phyloP scores from a whole-genome alignment of 2,329 filamentous ascomycete species.

The Zasmidium citrigriseum region DNA sequence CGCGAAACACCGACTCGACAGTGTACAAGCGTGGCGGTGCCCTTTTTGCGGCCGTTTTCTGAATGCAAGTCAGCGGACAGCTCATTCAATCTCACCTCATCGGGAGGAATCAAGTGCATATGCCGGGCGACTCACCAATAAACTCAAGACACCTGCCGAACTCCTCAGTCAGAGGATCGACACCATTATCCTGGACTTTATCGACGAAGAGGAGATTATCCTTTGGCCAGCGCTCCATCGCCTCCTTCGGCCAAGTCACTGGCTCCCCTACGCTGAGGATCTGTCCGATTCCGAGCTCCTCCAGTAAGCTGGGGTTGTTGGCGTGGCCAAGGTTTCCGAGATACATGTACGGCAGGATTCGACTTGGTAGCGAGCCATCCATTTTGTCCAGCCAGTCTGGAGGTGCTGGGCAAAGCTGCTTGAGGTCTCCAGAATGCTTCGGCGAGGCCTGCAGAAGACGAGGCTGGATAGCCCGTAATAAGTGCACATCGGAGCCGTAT shows the following conservation, averaged over 20 bases:
- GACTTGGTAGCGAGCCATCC: conserved; percentile 87
- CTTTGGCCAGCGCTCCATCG: conserved; percentile 68
- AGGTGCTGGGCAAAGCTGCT: conserved; percentile 56
- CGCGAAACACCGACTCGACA: conserved; percentile 94
- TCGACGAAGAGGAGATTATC: conserved; percentile 81
- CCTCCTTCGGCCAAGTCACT: conserved; percentile 74
- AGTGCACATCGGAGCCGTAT: conserved; percentile 83
- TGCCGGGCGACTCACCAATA: conserved; percentile 67
- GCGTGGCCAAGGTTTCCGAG: conserved; percentile 90
- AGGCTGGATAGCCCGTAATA: conserved; percentile 75
- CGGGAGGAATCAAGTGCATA: background rate
- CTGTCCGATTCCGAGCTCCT: conserved; percentile 77
- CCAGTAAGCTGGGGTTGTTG: conserved; percentile 84
- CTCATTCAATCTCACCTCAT: conserved; percentile 12
- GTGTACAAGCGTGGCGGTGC: conserved; percentile 87
- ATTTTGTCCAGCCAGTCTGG: conserved; percentile 80
- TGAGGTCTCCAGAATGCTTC: conserved; percentile 47
- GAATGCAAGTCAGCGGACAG: conserved; percentile 9
- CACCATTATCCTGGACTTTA: conserved; percentile 92
- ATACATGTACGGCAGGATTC: conserved; percentile 92
- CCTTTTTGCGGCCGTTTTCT: conserved; percentile 78
- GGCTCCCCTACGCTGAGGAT: conserved; percentile 91
- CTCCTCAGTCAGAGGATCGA: conserved; percentile 84
- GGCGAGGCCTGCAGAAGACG: conserved; percentile 75
- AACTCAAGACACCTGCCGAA: conserved; percentile 86